Evolutionary conservation across 129 eudicot genomes (phyloP).

Genomic region (Sambucus nigra): DNA sequence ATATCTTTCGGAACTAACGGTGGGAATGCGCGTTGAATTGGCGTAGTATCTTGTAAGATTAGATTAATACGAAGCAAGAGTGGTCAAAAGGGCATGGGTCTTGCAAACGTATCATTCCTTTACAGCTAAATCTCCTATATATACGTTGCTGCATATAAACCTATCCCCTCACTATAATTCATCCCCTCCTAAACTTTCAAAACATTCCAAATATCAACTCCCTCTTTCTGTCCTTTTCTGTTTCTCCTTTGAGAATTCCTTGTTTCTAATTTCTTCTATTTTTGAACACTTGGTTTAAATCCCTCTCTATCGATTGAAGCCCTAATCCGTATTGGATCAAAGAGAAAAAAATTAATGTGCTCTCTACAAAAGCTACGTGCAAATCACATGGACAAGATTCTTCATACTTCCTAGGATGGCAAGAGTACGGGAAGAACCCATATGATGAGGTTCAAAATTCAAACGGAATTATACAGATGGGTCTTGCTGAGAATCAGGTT

Average conservation of each 20-base stretch:
- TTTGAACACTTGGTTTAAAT: too few species aligned
- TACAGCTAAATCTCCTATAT: not conserved
- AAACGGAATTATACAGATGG: slow-evolving; percentile 24
- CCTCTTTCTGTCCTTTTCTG: too few species aligned
- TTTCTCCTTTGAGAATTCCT: too few species aligned
- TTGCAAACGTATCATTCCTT: not conserved
- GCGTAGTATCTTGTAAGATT: not conserved
- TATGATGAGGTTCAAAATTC: slow-evolving; percentile 12
- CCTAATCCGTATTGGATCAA: not conserved
- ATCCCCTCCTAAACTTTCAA: not conserved
- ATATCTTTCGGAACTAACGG: too few species aligned
- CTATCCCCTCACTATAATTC: not conserved
- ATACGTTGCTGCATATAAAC: not conserved
- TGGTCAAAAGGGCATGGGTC: not conserved
- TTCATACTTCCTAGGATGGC: slow-evolving; percentile 29
- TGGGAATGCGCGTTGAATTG: not conserved
- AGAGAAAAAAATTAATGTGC: slow-evolving; percentile 11
- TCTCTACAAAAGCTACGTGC: slow-evolving; percentile 16
- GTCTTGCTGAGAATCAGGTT: slow-evolving; percentile 22
- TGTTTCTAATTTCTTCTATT: not conserved
- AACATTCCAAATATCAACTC: too few species aligned
- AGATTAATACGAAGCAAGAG: not conserved
- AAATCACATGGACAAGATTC: slow-evolving; percentile 26
- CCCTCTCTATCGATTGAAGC: too few species aligned
- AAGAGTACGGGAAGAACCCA: slow-evolving; percentile 29